Evolutionary conservation across 768 basidiomycete genomes (phyloP), one percentile per base, ranked within the genome.

Genomic region (Crucibulum laeve): DNA sequence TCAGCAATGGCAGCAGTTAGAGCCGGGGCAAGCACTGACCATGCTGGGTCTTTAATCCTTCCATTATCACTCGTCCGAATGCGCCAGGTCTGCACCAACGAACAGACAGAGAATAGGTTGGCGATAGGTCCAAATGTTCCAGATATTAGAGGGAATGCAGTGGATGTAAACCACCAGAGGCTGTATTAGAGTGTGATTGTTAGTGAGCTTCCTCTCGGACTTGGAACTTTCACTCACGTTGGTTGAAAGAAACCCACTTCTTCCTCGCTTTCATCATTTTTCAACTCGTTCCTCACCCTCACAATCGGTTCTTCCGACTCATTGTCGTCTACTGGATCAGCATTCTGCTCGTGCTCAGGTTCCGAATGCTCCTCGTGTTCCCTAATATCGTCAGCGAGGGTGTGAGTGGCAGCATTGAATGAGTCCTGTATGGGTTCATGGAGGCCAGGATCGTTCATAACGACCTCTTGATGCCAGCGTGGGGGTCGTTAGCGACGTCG

Each of bases 51-150:
- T 1, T 41, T 22, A 4, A 67, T 53, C 5, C 42, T 25, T 13
- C 15, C 38, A 2, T 55, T 56, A 18, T 52, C 45, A 3, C 44
- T 38, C 18, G 44, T 50, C 5, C 38, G 18, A 13, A 67, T 40
- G 15, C 64, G 53, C 71, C 69, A 70, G 1, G 63, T 56, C 30
- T 67, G 63, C 3, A 57, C 57, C 8, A 69, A 50, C 0, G 67
- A 56, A 38, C 69, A 70, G 0, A 68, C 56, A 5, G 65, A 67
- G 38, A 71, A 65, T 5, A 70, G 48, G 43, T 64, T 71, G 8
- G 67, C 65, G 5, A 73, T 45, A 0, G 71, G 68, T 0, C 68
- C 68, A 43, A 69, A 69, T 3, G 68, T 68, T 17, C 68, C 69
- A 4, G 68, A 67, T 14, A 67, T 52, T 6, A 71, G 56, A 2